Base-by-base conservation (phyloP, 2,329 filamentous ascomycete species). In the Myriosclerotinia duriaeana region DNA sequence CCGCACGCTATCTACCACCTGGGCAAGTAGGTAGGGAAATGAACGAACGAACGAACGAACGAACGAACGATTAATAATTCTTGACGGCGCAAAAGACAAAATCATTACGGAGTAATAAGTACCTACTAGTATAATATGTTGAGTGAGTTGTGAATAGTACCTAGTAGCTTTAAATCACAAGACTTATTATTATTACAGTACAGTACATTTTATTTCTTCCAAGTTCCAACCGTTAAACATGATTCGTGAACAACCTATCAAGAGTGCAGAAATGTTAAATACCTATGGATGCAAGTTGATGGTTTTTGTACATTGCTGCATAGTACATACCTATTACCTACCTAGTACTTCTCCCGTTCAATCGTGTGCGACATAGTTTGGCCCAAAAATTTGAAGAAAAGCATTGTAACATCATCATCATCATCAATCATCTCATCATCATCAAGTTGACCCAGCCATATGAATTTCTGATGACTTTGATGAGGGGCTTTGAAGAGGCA, bases 301-400 rank as follows among this genome's bases (percentile, higher is more conserved):
- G 40, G 46, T 62, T 62, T 34, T 40, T 30, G 48, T 53, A n/a
- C n/a, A 53, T 53, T 46, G 30, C 15, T 56, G 53, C 53, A 54
- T 54, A 50, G n/a, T n/a, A n/a, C n/a, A n/a, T n/a, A n/a, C n/a
- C n/a, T n/a, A n/a, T n/a, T n/a, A n/a, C n/a, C n/a, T n/a, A n/a
- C n/a, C n/a, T n/a, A n/a, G n/a, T n/a, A n/a, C n/a, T n/a, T n/a
- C 55, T 40, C 42, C 44, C 53, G 30, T 36, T 64, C 50, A 64
- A 64, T 64, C 62, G 62, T 64, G 62, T 64, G 34, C 53, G 63
- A 65, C 63, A 65, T 58, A 58, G 53, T 36, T 58, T 64, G 62
- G 53, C 15, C 38, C 42, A 50, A 56, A 62, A 30, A 15, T 62
- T n/a, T n/a, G n/a, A 17, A 15, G 22, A 5, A 20, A 36, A 48